A percentile compares a stretch with the other conserved stretches of the same genome.
These are phyloP conservation scores for Phytophthora capsici DNA, from an alignment of 352 stramenopile species.

Conservation along the genomic window DNA sequence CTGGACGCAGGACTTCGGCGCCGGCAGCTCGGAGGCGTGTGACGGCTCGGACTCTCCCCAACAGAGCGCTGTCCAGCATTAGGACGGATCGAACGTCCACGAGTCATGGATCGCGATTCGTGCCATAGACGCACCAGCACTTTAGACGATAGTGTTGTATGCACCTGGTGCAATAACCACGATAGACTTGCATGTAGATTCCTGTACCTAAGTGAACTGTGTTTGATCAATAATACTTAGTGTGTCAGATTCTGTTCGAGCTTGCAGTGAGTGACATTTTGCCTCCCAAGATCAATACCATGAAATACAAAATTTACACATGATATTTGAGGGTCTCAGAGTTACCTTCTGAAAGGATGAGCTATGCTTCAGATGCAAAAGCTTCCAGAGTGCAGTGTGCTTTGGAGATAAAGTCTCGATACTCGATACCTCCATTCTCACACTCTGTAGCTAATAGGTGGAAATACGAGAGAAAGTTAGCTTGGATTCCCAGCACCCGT, in stretches of 20 bases:
- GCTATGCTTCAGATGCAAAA: no score
- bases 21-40: constrained; percentile 29
- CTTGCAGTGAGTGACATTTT: no score
- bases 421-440: background rate
- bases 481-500: constrained; percentile 52
- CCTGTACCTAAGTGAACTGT: background rate
- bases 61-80: constrained; percentile 1
- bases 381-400: no score
- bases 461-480: constrained; percentile 72
- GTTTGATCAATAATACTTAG: no score
- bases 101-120: no score
- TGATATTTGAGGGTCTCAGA: no score
- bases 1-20: constrained; percentile 61
- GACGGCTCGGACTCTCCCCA: constrained; percentile 15
- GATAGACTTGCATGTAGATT: background rate
- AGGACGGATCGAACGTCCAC: constrained; percentile 13
- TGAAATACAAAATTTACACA: no score
- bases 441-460: constrained; percentile 47
- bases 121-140: background rate
- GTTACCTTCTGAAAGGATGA: no score
- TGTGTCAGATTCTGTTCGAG: no score
- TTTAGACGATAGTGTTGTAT: constrained; percentile 1
- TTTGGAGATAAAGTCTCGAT: background rate
- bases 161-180: background rate
- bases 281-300: no score